phyloP scores from a whole-genome alignment of 1,139 yeast species.

The Candida frijolesensis region DNA sequence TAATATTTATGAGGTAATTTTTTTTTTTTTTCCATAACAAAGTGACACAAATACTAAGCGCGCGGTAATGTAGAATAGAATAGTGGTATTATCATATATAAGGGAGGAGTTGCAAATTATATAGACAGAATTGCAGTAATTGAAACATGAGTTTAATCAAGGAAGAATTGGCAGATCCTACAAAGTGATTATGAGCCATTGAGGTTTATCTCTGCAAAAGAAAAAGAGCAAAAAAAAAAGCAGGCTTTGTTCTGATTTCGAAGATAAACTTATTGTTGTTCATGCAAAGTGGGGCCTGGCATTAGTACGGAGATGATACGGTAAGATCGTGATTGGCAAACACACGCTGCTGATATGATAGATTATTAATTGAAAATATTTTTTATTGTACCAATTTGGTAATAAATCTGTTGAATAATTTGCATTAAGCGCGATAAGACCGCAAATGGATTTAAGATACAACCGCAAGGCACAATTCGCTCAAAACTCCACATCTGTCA shows the following conservation, averaged over 20 bases:
- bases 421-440: neutral
- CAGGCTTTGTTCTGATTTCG: neutral
- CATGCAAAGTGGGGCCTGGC: neutral
- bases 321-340: neutral
- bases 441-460: neutral
- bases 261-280: neutral
- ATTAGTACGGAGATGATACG: neutral
- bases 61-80: neutral
- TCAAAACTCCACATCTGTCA: neutral
- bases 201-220: neutral
- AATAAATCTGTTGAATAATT: neutral
- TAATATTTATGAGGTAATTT: neutral
- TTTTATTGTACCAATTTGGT: slow-evolving; percentile 1
- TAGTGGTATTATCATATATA: neutral
- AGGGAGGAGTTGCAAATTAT: neutral
- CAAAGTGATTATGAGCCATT: neutral
- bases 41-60: neutral
- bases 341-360: neutral
- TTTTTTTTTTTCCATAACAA: neutral
- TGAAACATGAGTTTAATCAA: neutral
- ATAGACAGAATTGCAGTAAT: neutral
- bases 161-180: neutral
- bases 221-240: neutral
- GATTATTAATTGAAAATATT: neutral
- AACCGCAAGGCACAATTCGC: neutral